Percentiles rank a stretch among this genome's conserved stretches.
phyloP scores from a whole-genome alignment of 2,329 filamentous ascomycete genomes.

The Bipolaris sorokiniana region DNA sequence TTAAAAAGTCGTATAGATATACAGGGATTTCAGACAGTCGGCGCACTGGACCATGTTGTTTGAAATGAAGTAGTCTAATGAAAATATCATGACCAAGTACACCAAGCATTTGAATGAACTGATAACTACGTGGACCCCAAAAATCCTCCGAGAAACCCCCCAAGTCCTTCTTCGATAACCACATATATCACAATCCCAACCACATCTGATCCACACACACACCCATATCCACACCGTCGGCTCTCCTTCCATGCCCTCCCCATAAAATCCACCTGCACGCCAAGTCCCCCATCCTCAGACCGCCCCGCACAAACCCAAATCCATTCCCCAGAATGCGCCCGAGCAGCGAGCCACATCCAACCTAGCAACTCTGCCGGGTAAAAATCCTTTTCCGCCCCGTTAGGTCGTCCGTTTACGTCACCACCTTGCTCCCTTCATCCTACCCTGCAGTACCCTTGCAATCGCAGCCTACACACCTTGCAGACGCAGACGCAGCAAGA shows the following conservation, averaged over 20 bases:
- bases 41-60: neutral
- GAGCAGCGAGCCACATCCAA: neutral
- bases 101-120: neutral
- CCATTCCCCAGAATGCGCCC: too few relatives aligned
- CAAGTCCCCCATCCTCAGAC: too few relatives aligned
- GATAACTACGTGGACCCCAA: neutral
- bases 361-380: too few relatives aligned
- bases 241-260: too few relatives aligned
- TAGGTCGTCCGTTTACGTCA: neutral
- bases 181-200: neutral
- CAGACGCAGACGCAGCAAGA: neutral
- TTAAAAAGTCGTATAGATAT: slow-evolving; percentile 2
- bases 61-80: neutral
- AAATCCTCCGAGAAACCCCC: neutral
- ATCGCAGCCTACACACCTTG: neutral
- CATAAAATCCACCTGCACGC: too few relatives aligned
- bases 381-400: neutral
- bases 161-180: neutral
- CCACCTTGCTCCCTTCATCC: neutral
- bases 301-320: too few relatives aligned
- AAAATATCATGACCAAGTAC: neutral
- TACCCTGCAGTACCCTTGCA: neutral
- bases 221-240: too few relatives aligned
- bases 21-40: neutral
- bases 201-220: neutral